Base-by-base conservation (phyloP, 345 rosid genomes). In the Citrus sp. region DNA sequence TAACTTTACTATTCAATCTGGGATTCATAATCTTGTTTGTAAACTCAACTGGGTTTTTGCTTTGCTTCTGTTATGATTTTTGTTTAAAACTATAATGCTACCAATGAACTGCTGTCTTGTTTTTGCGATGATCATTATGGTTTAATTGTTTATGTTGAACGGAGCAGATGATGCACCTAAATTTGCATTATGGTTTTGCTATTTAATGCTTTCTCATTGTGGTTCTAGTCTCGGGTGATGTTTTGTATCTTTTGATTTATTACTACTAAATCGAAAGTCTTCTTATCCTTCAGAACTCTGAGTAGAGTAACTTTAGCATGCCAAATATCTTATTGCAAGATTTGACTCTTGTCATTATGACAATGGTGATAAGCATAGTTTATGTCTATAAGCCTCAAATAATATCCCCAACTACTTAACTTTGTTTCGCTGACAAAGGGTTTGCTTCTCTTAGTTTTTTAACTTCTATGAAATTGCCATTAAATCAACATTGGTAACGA, bases 21-120 rank as follows among this genome's bases (percentile, higher is more conserved):
- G 58, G 58, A 54, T 18, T 54, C 22, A 18, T 54, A 18, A 54
- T 54, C 9, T 27, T 73, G 59, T 5, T 63, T 24, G 37, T 34
- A 72, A 35, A 51, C 32, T 10, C 10, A 54, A 72, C 73, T 79
- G 66, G 21, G 38, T 25, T 56, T 72, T 72, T 72, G 63, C 49
- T 55, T 70, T 46, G 18, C 18, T 46, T 22, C 24, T 42, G 32
- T 13, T 38, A 3, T 10, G 10, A 40, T 40, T 67, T 65, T 21
- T 35, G 46, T 37, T 54, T 54, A 54, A 46, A 54, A 18, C 58
- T 4, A 19, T 18, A 54, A 54, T 54, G 58, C 58, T 16, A 54
- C 21, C 58, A 6, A 54, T 18, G 58, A 54, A 54, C 58, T 54
- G 58, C 22, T 54, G 1, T 54, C 58, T 54, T 24, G 4, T 37